These are phyloP conservation scores for Colletotrichum liriopes DNA, from an alignment of 2,329 filamentous ascomycete genomes.

Conservation along the genomic window DNA sequence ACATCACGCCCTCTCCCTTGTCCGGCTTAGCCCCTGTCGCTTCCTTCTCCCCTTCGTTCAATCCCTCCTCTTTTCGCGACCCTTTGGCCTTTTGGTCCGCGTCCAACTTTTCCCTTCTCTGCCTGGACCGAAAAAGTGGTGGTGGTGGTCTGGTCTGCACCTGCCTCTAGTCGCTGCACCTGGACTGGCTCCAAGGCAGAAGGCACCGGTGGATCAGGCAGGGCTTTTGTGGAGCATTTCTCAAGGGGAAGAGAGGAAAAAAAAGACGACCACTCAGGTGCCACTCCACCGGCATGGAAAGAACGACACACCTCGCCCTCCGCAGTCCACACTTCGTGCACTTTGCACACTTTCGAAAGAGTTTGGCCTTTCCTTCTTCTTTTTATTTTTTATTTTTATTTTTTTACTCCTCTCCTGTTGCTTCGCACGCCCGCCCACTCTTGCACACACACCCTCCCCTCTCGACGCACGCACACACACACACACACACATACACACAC, in stretches of 20 bases:
- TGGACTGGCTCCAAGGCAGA: neutral
- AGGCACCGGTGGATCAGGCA: neutral
- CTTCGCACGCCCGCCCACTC: neutral
- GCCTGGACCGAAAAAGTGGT: neutral
- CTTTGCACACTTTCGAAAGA: neutral
- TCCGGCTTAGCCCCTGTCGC: neutral
- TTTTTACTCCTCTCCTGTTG: neutral
- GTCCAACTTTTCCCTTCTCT: neutral
- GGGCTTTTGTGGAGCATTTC: neutral
- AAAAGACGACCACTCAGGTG: constrained; percentile 40
- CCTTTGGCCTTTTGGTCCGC: neutral
- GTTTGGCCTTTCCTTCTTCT: constrained; percentile 32
- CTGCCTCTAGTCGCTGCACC: neutral
- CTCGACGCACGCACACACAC: neutral
- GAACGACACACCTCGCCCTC: constrained; percentile 12
- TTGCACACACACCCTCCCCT: neutral
- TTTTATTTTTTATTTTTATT: neutral
- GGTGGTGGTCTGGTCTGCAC: neutral
- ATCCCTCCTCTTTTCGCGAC: neutral
- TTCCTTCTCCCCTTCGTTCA: neutral
- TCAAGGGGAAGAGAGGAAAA: neutral
- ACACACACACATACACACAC: neutral
- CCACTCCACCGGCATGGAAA: constrained; percentile 32
- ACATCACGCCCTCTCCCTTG: neutral
- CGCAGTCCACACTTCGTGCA: neutral